Evolutionary conservation across 225 moss, liverwort and hornwort species (phyloP).

Genomic region (Lunularia cruciata): DNA sequence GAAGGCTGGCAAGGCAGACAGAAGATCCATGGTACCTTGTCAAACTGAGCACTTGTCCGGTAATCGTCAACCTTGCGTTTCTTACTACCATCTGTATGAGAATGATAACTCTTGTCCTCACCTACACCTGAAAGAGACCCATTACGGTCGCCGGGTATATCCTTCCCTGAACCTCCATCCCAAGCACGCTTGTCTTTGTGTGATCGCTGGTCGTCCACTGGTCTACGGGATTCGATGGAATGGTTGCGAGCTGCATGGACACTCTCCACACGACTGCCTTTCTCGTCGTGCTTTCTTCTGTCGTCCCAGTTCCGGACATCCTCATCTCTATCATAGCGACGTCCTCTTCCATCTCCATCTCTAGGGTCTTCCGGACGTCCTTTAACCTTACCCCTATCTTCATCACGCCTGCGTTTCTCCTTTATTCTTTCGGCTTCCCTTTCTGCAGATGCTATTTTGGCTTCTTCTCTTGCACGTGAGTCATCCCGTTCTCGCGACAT

Average conservation of each 20-base stretch:
- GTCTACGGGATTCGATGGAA: slow-evolving; percentile 60
- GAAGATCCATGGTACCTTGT: slow-evolving; percentile 61
- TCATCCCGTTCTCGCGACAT: slow-evolving; percentile 63
- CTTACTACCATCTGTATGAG: slow-evolving; percentile 73
- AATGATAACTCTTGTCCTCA: slow-evolving; percentile 71
- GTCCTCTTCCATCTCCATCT: slow-evolving; percentile 62
- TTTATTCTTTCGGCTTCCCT: slow-evolving; percentile 56
- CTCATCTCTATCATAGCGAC: slow-evolving; percentile 66
- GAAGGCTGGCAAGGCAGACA: slow-evolving; percentile 47
- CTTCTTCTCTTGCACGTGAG: slow-evolving; percentile 60
- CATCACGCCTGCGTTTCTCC: slow-evolving; percentile 66
- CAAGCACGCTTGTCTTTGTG: slow-evolving; percentile 72
- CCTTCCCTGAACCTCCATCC: slow-evolving; percentile 62
- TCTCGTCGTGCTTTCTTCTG: slow-evolving; percentile 73
- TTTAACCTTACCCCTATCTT: slow-evolving; percentile 60
- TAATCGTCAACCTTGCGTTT: slow-evolving; percentile 69
- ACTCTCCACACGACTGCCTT: slow-evolving; percentile 58
- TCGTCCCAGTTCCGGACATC: slow-evolving; percentile 66
- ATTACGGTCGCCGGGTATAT: slow-evolving; percentile 62
- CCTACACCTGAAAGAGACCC: slow-evolving; percentile 52
- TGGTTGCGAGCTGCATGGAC: slow-evolving; percentile 42
- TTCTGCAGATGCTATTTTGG: slow-evolving; percentile 48
- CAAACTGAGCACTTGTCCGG: slow-evolving; percentile 75
- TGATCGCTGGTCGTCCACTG: slow-evolving; percentile 55
- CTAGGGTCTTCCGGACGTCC: slow-evolving; percentile 60